Evolutionary conservation across 768 basidiomycete genomes (phyloP), one percentile per base, ranked within the genome.

Genomic region (Tricholoma saponaceum): DNA sequence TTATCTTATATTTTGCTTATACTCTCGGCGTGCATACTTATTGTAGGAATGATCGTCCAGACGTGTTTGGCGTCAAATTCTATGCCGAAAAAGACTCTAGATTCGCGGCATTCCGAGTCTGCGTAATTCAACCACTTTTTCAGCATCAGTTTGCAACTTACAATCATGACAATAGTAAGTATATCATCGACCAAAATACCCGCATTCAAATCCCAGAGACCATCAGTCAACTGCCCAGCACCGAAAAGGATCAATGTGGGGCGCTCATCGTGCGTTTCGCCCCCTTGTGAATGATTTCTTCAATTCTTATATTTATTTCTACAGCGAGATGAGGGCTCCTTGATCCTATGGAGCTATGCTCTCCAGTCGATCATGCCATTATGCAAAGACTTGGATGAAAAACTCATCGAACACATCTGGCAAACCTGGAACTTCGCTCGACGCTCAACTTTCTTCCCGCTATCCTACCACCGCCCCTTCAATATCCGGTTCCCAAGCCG

Each of bases 351-450:
- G 92, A 81, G 85, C 1, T 89, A 92, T 68, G 76, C 82, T 59
- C 76, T 93, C 43, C 81, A 81, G 60, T 67, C 67, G 46, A 86
- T 94, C 62, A 85, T 92, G 57, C 83, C 86, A 0, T 70, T 85
- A 16, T 86, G 80, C 67, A 79, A 79, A 53, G 89, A 90, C 64
- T 87, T 90, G 62, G 87, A 90, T 62, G 82, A 86, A 41, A 85
- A 85, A 62, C 78, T 94, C 67, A 90, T 93, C 76, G 84, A 85
- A 65, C 85, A 88, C 64, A 87, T 95, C 54, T 92, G 91, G 91
- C 72, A 79, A 43, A 76, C 75, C 12, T 78, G 83, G 20, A 60
- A 69, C n/a, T 57, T 65, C 14, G 62, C 56, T 3, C 66, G 66
- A 35, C 60, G 66, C n/a, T 63, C 65, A 23, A 37, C 41, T 50